Conservation (phyloP, 1,139 yeast genomes). For the Debaryomycetaceae sp. region DNA sequence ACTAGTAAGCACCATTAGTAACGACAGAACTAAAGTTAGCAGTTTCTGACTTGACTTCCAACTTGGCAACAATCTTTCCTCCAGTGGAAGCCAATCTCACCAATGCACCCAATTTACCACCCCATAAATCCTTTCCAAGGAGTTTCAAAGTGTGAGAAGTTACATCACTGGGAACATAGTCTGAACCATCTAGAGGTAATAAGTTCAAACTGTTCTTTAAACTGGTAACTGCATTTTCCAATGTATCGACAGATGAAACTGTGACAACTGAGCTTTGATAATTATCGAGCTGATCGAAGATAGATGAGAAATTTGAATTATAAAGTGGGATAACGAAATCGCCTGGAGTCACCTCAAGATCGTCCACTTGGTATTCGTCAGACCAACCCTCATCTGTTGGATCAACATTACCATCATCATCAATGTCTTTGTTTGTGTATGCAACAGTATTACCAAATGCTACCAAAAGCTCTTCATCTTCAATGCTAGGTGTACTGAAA, state of each 20-base stretch:
- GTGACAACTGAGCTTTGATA: constrained; percentile 35
- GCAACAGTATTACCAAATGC: constrained; percentile 67
- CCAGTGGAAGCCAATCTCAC: constrained; percentile 72
- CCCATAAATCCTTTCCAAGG: constrained; percentile 77
- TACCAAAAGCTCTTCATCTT: constrained; percentile 43
- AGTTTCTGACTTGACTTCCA: constrained; percentile 65
- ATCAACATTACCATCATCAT: constrained; percentile 65
- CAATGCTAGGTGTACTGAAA: constrained; percentile 52
- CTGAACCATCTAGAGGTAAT: constrained; percentile 81
- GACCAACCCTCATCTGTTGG: constrained; percentile 82
- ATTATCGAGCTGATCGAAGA: constrained; percentile 65
- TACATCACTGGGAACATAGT: constrained; percentile 57
- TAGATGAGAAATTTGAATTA: constrained; percentile 69
- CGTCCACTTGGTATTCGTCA: constrained; percentile 91
- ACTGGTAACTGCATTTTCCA: constrained; percentile 37
- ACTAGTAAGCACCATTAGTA: constrained; percentile 31
- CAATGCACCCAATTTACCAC: constrained; percentile 65
- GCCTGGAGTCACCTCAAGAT: constrained; percentile 71
- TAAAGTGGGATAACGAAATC: constrained; percentile 79
- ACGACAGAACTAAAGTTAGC: constrained; percentile 45
- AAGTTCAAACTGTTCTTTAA: constrained; percentile 64
- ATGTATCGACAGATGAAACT: constrained; percentile 30
- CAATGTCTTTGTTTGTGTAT: constrained; percentile 77
- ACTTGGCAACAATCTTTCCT: constrained; percentile 72
- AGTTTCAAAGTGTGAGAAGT: constrained; percentile 72